Evolutionary conservation across 106 monocot species (phyloP), one percentile per base, ranked within the genome.

Genomic region (Hemerocallis citrina): DNA sequence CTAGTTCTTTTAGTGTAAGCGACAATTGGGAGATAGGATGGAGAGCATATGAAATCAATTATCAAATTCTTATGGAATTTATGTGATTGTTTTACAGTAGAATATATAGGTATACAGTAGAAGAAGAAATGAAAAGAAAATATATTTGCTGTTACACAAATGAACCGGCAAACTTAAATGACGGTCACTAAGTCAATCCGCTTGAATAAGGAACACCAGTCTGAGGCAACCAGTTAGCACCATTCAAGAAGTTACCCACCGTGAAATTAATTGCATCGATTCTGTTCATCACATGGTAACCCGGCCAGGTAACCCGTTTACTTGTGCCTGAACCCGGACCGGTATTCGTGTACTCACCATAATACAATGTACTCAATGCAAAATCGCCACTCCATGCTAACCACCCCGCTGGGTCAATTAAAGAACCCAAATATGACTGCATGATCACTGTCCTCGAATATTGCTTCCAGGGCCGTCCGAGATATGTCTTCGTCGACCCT

Each of bases 401-500:
- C 91, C 92, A 92, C 16, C 92, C 92, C 0, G 69, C 12, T 1
- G 92, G 86, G n/a, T 80, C 41, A 6, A 92, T 75, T 62, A 76
- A 15, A 4, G 57, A 29, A 19, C 68, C 92, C 38, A 92, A 15
- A 48, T 58, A 64, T 13, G 86, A 83, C 46, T 86, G 66, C 92
- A 86, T 75, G 62, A 86, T 68, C 33, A 92, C 75, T 12, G 92
- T 92, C 52, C 86, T 79, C 22, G 91, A 92, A 45, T 92, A 92
- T 23, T 30, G 2, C 68, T 83, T 86, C 91, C 91, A 92, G 43
- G 91, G 91, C 51, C 91, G 52, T 10, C 91, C 91, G 8, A 92
- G 77, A 65, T 72, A 92, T 0, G 86, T 86, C 13, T 32, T 50
- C 0, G 74, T 72, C 2, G 64, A 55, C 4, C 69, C 70, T n/a